Conservation (phyloP, 352 stramenopile species). For the Globisporangium orthogonon region DNA sequence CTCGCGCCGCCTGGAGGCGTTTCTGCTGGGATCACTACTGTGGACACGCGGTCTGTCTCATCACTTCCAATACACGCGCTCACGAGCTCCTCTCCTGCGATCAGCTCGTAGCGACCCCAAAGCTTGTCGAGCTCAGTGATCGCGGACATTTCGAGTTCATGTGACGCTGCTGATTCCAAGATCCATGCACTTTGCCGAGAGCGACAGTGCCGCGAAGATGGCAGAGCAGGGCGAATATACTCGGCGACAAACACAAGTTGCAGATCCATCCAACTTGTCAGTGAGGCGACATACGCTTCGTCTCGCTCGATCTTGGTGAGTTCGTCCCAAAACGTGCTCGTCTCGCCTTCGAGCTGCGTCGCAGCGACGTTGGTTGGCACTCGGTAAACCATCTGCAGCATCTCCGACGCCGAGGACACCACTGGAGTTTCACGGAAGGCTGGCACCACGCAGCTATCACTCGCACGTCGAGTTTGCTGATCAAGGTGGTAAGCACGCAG, state of each 20-base stretch:
- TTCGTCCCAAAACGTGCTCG: constrained; percentile 11
- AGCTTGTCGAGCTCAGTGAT: constrained; percentile 7
- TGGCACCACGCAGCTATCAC: neutral
- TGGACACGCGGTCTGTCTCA: neutral
- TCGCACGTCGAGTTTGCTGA: neutral
- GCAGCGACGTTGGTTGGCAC: neutral
- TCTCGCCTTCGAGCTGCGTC: neutral
- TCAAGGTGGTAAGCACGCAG: neutral
- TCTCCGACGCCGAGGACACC: constrained; percentile 2
- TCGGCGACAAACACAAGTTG: constrained; percentile 31
- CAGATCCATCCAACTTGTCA: constrained; percentile 20
- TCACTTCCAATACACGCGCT: neutral
- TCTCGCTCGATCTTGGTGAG: constrained; percentile 13
- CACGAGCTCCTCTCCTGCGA: constrained; percentile 1
- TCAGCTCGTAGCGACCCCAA: constrained; percentile 13
- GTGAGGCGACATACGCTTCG: constrained; percentile 6
- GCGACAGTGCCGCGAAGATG: neutral
- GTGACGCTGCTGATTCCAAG: neutral
- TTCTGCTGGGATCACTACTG: neutral
- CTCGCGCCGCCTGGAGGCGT: neutral
- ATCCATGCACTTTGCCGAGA: neutral
- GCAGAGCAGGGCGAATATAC: constrained; percentile 5
- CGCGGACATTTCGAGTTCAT: constrained; percentile 8
- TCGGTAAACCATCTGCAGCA: constrained; percentile 3
- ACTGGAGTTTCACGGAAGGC: neutral